phyloP scores from a whole-genome alignment of 2,329 filamentous ascomycete species.

The Exophiala sp. region DNA sequence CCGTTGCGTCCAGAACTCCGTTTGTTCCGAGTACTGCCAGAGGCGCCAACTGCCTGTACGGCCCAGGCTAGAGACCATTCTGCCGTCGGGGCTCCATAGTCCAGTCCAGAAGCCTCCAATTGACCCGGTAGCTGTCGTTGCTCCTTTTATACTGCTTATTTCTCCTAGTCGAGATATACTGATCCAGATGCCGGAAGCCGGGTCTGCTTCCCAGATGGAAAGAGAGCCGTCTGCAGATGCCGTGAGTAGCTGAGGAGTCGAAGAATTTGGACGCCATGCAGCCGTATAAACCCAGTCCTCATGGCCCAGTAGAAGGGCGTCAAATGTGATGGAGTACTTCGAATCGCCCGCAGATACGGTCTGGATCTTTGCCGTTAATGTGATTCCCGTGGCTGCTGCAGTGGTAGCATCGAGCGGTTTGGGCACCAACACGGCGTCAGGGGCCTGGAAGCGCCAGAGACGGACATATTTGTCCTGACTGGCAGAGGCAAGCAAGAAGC shows the following conservation, averaged over 20 bases:
- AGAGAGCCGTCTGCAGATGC: constrained; percentile 94
- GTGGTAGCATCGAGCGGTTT: constrained; percentile 40
- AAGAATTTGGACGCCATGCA: constrained; percentile 57
- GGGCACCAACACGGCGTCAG: constrained; percentile 38
- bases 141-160: constrained; percentile 89
- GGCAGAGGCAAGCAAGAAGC: constrained; percentile 80
- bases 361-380: constrained; percentile 84
- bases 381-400: constrained; percentile 51
- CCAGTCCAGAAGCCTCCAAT: constrained; percentile 96
- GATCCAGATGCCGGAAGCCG: constrained; percentile 81
- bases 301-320: constrained; percentile 86
- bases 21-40: constrained; percentile 61
- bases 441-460: constrained; percentile 77
- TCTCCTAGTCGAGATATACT: constrained; percentile 81
- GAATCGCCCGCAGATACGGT: constrained; percentile 56
- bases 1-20: constrained; percentile 68
- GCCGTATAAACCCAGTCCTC: constrained; percentile 98
- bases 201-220: constrained; percentile 84
- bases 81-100: constrained; percentile 76
- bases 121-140: constrained; percentile 91
- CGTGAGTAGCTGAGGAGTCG: constrained; percentile 68
- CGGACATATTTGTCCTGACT: constrained; percentile 97
- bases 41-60: constrained; percentile 89
- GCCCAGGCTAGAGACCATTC: constrained; percentile 65
- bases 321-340: constrained; percentile 80